Percentiles rank a stretch among this genome's conserved stretches.
Conservation (phyloP, 2,329 filamentous ascomycete genomes). For the Piedraia hortae region DNA sequence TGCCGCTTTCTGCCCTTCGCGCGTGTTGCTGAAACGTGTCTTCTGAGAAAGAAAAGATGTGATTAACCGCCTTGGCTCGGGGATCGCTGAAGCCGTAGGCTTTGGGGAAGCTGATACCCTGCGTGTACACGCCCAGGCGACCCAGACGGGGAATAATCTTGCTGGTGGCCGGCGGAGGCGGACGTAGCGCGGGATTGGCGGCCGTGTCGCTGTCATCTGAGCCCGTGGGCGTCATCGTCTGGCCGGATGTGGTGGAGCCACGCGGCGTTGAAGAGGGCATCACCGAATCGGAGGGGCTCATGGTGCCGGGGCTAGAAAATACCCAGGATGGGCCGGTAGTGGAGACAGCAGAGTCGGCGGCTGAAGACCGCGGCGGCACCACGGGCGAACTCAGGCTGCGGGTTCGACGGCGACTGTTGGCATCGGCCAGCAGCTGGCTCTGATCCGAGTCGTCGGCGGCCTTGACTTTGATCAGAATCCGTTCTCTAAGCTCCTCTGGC, state of each 20-base stretch:
- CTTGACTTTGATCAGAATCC: conserved; percentile 86
- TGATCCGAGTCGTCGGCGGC: conserved; percentile 17
- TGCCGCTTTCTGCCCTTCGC: conserved; percentile 35
- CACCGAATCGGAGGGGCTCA: conserved; percentile 22
- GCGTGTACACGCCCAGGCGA: conserved; percentile 55
- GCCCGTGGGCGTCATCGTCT: conserved; percentile 26
- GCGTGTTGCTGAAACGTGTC: conserved; percentile 58
- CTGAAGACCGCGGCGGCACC: conserved; percentile 25
- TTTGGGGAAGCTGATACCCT: conserved; percentile 45
- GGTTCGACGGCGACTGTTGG: conserved; percentile 16
- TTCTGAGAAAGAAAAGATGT: conserved; percentile 89
- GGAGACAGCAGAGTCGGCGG: conserved; percentile 27
- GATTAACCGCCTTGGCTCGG: conserved; percentile 68
- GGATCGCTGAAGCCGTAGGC: conserved; percentile 39
- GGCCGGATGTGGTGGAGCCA: conserved; percentile 28
- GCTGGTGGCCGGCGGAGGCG: conserved; percentile 37
- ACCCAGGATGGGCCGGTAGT: conserved; percentile 21
- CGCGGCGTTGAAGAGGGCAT: conserved; percentile 23
- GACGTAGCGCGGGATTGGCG: conserved; percentile 27
- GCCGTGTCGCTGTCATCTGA: conserved; percentile 51
- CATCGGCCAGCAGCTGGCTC: conserved; percentile 13
- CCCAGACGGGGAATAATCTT: conserved; percentile 69
- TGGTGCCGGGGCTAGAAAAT: conserved; percentile 25
- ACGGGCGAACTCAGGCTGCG: conserved; percentile 58
- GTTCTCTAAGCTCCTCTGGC: conserved; percentile 58